Base-by-base conservation (phyloP, 371 early-diverging fungal genomes). In the Rhizopus arrhizus region DNA sequence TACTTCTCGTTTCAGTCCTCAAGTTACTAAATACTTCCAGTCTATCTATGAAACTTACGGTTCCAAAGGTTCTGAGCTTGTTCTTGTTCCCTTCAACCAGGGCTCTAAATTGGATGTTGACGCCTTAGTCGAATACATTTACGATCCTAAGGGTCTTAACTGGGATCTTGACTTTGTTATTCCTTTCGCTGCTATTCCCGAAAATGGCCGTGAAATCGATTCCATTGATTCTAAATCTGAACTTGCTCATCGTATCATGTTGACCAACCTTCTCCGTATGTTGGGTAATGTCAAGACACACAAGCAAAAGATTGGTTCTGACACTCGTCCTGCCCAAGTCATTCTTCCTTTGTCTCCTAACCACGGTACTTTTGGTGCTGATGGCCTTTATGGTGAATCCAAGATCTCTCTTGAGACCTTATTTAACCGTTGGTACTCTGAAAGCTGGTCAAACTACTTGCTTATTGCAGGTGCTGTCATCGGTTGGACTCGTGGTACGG, bases 401-500 rank as follows among this genome's bases (percentile, higher is more conserved):
- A 97, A 97, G 89, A 86, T 96, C 60, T 89, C 89, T 13, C 83
- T 97, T 31, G 95, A 95, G 79, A 94, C 95, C 43, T 71, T 95
- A 61, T 82, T 97, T 73, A 91, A 92, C 87, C 86, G 95, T 57
- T 97, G 95, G 95, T 81, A 89, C 54, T 87, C 96, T 58, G 97
- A 97, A 72, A 84, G 85, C 59, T 97, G 97, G 97, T 81, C 87
- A 47, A 82, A 80, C 72, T 93, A 96, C 83, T 76, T 97, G 65
- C 83, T 92, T 40, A 89, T 97, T 45, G 81, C 94, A 48, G 97
- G 97, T 64, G 94, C 95, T 46, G 92, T 93, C 43, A 97, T 97
- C 70, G 98, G 98, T 28, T 97, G 98, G 97, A 97, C 98, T 38
- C 90, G 97, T 68, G 96, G 98, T 64, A 97, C 98, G 47, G 96